Conservation (phyloP, 495 filamentous ascomycete genomes). For the Achaetomiella virescens region DNA sequence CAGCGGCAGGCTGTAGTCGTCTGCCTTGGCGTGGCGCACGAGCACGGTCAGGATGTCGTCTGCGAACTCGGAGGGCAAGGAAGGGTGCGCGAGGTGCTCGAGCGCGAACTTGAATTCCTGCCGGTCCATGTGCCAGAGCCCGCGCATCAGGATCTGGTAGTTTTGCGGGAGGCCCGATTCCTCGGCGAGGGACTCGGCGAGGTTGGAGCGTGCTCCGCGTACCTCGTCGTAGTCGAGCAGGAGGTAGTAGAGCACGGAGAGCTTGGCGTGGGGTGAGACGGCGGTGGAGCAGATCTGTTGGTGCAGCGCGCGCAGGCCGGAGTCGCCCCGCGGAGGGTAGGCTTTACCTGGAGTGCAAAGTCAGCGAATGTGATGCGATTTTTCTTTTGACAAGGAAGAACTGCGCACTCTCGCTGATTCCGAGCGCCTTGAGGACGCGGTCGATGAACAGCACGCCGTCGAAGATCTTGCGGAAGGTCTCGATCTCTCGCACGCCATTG, state of each 20-base stretch:
- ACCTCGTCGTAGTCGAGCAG: slow-evolving; percentile 63
- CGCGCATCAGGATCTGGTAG: slow-evolving; percentile 70
- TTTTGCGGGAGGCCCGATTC: slow-evolving; percentile 48
- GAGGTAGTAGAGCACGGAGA: slow-evolving; percentile 74
- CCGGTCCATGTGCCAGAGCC: slow-evolving; percentile 73
- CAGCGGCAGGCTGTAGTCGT: slow-evolving; percentile 60
- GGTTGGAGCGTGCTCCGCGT: slow-evolving; percentile 35
- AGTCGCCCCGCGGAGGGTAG: slow-evolving; percentile 65
- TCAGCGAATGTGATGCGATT: not conserved
- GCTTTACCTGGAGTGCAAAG: slow-evolving; percentile 42
- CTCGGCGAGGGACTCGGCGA: slow-evolving; percentile 52
- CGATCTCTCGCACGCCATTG: slow-evolving; percentile 50
- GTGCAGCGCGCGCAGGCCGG: slow-evolving; percentile 58
- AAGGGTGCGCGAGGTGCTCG: slow-evolving; percentile 66
- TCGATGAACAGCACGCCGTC: slow-evolving; percentile 70
- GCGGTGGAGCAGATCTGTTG: slow-evolving; percentile 52
- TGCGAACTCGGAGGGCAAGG: slow-evolving; percentile 69
- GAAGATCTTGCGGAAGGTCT: slow-evolving; percentile 54
- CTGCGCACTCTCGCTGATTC: slow-evolving; percentile 56
- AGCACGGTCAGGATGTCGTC: slow-evolving; percentile 71
- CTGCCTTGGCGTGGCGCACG: slow-evolving; percentile 51
- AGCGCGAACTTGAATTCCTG: slow-evolving; percentile 64
- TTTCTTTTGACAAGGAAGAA: too few species aligned
- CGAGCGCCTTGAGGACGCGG: slow-evolving; percentile 61
- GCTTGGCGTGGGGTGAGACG: slow-evolving; percentile 63